A percentile compares a stretch with the other conserved stretches of the same genome.
phyloP scores from a whole-genome alignment of 805 yeast species.

The Lipomyces japonicus region DNA sequence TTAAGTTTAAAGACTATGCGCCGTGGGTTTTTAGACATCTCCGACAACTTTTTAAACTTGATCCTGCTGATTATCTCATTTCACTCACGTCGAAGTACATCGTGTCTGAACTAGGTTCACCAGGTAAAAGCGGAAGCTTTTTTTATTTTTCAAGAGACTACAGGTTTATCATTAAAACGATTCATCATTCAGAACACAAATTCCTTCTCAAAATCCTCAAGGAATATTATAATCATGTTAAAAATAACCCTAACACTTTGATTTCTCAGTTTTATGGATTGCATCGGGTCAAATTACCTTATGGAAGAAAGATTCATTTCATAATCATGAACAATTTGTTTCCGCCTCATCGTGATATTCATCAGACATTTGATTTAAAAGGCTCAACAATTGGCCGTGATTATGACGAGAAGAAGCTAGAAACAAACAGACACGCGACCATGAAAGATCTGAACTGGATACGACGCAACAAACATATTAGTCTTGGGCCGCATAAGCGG shows the following conservation, averaged over 20 bases:
- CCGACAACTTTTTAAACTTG: constrained; percentile 74
- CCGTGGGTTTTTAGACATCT: constrained; percentile 92
- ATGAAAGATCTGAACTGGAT: constrained; percentile 89
- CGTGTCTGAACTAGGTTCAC: constrained; percentile 86
- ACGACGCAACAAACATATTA: constrained; percentile 57
- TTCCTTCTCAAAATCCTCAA: constrained; percentile 70
- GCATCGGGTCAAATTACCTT: constrained; percentile 88
- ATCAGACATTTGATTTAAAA: constrained; percentile 81
- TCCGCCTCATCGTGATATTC: constrained; percentile 88
- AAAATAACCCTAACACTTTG: constrained; percentile 78
- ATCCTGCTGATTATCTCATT: constrained; percentile 92
- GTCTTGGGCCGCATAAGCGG: constrained; percentile 69
- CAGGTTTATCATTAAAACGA: constrained; percentile 91
- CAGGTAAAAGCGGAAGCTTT: constrained; percentile 95
- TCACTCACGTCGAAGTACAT: constrained; percentile 91
- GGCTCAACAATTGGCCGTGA: constrained; percentile 86
- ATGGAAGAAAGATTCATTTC: constrained; percentile 78
- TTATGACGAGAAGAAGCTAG: constrained; percentile 27
- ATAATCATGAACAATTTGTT: constrained; percentile 95
- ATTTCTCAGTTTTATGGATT: constrained; percentile 95
- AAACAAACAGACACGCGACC: constrained; percentile 39
- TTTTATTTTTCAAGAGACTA: constrained; percentile 93
- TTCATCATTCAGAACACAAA: constrained; percentile 87
- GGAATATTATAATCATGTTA: constrained; percentile 77
- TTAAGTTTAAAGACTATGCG: constrained; percentile 92